A percentile compares a stretch with the other conserved stretches of the same genome.
Evolutionary conservation across 345 rosid genomes (phyloP).

Genomic region (Brassica carinata): DNA sequence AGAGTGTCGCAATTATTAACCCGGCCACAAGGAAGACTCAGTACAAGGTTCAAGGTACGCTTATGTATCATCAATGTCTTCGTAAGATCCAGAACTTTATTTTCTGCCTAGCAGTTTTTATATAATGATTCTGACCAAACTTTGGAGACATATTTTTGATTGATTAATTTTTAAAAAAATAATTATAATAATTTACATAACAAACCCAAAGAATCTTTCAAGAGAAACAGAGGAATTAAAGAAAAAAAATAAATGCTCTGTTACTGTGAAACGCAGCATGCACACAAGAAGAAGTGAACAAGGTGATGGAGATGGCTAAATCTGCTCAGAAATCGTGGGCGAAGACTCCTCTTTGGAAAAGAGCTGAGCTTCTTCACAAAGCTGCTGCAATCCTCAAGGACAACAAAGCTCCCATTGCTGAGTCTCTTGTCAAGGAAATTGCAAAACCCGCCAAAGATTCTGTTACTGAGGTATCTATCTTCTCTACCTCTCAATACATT

Average conservation of each 20-base stretch:
- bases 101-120: not conserved
- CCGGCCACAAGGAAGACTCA: slow-evolving; percentile 83
- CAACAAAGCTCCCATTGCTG: slow-evolving; percentile 83
- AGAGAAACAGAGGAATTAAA: slow-evolving; percentile 12
- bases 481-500: not conserved
- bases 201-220: too few species aligned
- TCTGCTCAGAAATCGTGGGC: slow-evolving; percentile 90
- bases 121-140: not conserved
- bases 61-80: slow-evolving; percentile 35
- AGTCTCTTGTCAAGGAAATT: slow-evolving; percentile 89
- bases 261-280: slow-evolving; percentile 59
- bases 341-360: slow-evolving; percentile 95
- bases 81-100: not conserved
- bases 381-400: slow-evolving; percentile 91
- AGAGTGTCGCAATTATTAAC: slow-evolving; percentile 77
- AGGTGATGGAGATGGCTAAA: slow-evolving; percentile 81
- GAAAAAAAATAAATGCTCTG: not conserved
- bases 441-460: slow-evolving; percentile 99
- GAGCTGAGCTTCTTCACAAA: slow-evolving; percentile 96
- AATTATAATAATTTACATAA: too few species aligned
- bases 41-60: slow-evolving; percentile 93
- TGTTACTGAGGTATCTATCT: slow-evolving; percentile 63
- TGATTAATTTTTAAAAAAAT: too few species aligned
- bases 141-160: not conserved
- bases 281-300: slow-evolving; percentile 95